Evolutionary conservation across 2,329 filamentous ascomycete species (phyloP).

Genomic region (Fusarium tupiense): DNA sequence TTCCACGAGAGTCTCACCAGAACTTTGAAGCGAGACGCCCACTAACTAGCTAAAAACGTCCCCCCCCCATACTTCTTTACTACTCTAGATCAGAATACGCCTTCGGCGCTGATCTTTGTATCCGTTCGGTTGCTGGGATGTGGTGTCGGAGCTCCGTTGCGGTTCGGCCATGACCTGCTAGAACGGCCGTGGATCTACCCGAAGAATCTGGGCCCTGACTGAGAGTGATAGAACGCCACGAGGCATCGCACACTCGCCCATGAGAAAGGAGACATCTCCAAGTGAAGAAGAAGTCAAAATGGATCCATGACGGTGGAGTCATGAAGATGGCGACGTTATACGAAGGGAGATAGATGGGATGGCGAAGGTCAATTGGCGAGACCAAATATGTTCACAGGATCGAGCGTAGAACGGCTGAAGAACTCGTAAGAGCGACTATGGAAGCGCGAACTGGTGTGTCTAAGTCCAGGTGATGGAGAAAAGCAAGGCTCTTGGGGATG

Average conservation of each 20-base stretch:
- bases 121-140: neutral
- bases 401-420: fast-evolving
- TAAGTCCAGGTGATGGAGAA: fast-evolving
- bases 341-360: fast-evolving
- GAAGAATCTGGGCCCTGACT: fast-evolving
- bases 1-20: fast-evolving
- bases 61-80: no score
- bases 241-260: fast-evolving
- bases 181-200: fast-evolving
- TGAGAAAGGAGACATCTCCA: fast-evolving
- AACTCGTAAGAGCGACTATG: fast-evolving
- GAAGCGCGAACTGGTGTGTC: fast-evolving
- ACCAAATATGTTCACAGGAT: neutral
- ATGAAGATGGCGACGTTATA: no score
- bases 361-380: neutral
- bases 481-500: fast-evolving
- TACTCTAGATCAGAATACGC: no score
- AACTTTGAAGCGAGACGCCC: no score
- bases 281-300: fast-evolving
- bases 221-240: fast-evolving
- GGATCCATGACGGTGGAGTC: fast-evolving
- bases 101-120: fast-evolving
- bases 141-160: fast-evolving
- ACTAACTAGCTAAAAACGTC: no score
- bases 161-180: fast-evolving